Conservation (phyloP, 441 rosid species). For the Rhodomyrtus psidioides region DNA sequence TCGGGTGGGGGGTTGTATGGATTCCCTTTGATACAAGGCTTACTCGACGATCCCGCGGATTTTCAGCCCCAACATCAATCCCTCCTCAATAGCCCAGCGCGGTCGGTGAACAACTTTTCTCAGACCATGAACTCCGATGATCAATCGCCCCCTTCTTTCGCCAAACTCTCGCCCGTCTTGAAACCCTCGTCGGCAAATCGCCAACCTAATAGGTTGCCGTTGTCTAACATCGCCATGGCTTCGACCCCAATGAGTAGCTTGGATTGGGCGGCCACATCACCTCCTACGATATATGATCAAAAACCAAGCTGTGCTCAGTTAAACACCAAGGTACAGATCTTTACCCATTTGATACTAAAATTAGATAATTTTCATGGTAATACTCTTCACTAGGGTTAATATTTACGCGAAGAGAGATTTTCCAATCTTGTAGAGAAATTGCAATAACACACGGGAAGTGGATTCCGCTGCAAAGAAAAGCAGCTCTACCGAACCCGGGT, state of each 20-base stretch:
- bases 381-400: slow-evolving; percentile 1
- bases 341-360: neutral
- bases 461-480: slow-evolving; percentile 33
- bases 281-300: slow-evolving; percentile 16
- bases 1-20: slow-evolving; percentile 18
- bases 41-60: slow-evolving; percentile 32
- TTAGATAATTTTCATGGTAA: neutral
- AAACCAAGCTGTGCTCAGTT: slow-evolving; percentile 20
- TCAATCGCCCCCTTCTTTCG: slow-evolving; percentile 25
- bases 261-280: neutral
- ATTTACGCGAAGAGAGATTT: neutral
- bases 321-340: slow-evolving; percentile 24
- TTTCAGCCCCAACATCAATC: slow-evolving; percentile 25
- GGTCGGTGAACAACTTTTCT: slow-evolving; percentile 25
- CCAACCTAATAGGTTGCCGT: slow-evolving; percentile 22
- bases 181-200: slow-evolving; percentile 25
- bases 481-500: slow-evolving; percentile 35
- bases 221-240: slow-evolving; percentile 29
- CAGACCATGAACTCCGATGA: slow-evolving; percentile 20
- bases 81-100: slow-evolving; percentile 22
- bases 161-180: slow-evolving; percentile 19
- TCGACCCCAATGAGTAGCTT: neutral
- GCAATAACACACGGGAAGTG: slow-evolving; percentile 30
- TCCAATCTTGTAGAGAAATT: slow-evolving; percentile 19
- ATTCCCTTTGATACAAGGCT: slow-evolving; percentile 38